phyloP scores from a whole-genome alignment of 768 basidiomycete species.

The Suillus tomentosus region DNA sequence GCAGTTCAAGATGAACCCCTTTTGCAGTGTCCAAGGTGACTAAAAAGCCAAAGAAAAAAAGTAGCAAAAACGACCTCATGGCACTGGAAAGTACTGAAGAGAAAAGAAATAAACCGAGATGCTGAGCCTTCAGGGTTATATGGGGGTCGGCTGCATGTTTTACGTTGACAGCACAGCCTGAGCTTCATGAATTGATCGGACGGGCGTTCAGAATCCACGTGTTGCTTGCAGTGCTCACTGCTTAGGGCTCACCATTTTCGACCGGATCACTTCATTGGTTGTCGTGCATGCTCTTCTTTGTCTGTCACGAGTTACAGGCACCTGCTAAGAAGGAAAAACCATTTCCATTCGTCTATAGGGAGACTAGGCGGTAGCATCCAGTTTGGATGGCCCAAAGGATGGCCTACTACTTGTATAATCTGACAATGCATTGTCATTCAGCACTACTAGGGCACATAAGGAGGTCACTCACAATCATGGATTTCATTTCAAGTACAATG shows the following conservation, averaged over 20 bases:
- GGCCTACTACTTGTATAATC: background rate
- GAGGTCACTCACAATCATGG: background rate
- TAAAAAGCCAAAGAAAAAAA: slow-evolving; percentile 18
- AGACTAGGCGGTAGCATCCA: background rate
- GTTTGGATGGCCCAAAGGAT: background rate
- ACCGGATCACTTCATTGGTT: background rate
- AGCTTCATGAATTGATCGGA: background rate
- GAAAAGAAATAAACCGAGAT: no score
- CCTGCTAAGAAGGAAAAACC: background rate
- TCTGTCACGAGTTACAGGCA: background rate
- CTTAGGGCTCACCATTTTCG: background rate
- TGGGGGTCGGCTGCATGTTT: background rate
- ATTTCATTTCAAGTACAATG: background rate
- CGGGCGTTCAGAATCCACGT: background rate
- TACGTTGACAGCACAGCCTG: background rate
- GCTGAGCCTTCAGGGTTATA: background rate
- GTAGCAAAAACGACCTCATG: slow-evolving; percentile 16
- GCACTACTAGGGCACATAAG: background rate
- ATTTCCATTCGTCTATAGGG: background rate
- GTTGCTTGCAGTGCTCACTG: background rate
- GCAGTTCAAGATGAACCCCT: slow-evolving; percentile 21
- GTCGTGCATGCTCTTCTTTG: background rate
- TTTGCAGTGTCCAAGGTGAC: slow-evolving; percentile 4
- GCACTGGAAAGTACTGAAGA: background rate
- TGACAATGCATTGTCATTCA: background rate